Conservation (phyloP, 2,329 filamentous ascomycete species). For the Stagonosporopsis cucurbitacearum region DNA sequence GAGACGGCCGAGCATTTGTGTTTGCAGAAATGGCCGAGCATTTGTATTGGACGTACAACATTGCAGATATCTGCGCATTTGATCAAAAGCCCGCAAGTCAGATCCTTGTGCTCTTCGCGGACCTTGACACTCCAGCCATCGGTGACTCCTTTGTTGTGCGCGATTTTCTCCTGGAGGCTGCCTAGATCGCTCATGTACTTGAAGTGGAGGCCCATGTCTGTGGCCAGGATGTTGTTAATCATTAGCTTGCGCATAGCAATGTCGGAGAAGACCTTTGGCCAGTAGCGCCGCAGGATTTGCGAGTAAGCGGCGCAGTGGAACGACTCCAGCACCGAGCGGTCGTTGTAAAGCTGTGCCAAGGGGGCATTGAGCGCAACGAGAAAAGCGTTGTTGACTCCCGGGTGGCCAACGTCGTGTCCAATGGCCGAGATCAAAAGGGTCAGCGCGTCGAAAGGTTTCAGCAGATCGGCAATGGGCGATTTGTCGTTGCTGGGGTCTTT, state of each 20-base stretch:
- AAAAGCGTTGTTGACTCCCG: constrained; percentile 97
- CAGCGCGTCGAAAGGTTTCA: constrained; percentile 87
- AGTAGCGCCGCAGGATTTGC: constrained; percentile 90
- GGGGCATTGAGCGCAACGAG: constrained; percentile 90
- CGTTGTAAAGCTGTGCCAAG: constrained; percentile 93
- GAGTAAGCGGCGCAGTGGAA: constrained; percentile 98
- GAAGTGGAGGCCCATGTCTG: constrained; percentile 96
- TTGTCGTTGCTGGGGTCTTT: constrained; percentile 47
- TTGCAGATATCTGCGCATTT: constrained; percentile 99
- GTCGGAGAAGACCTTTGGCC: constrained; percentile 82
- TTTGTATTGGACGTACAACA: constrained; percentile 60
- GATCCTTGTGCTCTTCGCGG: constrained; percentile 75
- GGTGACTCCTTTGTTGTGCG: constrained; percentile 66
- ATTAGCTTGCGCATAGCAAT: constrained; percentile 83
- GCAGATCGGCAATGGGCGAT: constrained; percentile 73
- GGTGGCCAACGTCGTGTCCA: constrained; percentile 96
- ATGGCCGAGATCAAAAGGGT: constrained; percentile 94
- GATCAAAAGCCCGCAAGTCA: constrained; percentile 90
- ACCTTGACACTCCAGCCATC: constrained; percentile 80
- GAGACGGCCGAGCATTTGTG: not conserved
- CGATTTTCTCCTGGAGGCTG: constrained; percentile 79
- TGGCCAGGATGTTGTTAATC: constrained; percentile 97
- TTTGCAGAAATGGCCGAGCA: not conserved
- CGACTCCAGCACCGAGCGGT: constrained; percentile 93
- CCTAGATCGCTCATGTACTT: constrained; percentile 92